Base-by-base conservation (phyloP, 495 filamentous ascomycete genomes). In the Paragyromitra xinjiangensis region DNA sequence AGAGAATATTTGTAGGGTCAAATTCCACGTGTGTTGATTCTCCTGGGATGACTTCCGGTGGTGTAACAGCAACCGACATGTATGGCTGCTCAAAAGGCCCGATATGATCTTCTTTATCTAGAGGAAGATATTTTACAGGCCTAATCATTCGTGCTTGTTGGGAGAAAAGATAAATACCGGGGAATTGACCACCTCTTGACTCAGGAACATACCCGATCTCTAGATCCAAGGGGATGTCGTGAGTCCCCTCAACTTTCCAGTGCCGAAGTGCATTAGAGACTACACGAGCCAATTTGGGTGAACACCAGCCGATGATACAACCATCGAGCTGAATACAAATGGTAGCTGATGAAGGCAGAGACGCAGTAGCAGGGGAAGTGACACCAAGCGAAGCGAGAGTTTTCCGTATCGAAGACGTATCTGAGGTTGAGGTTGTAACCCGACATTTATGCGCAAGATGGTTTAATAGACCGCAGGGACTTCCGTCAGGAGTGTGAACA, bases 51-150 rank as follows among this genome's bases (percentile, higher is more conserved):
- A 98, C 88, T 82, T 99, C 95, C 45, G 88, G 86, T 62, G 94
- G 89, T 8, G 91, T 89, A 80, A 93, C 94, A 58, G 95, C 95
- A 83, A 98, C 95, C 69, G 95, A 94, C 95, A 99, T 97, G 85
- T 95, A 97, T 0, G 95, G 95, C 85, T 99, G 95, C 83, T 99
- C 95, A 78, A 95, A 92, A 0, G 95, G 92, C 24, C 95, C 95
- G 39, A 98, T 91, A 63, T 88, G 93, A 84, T 99, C 95, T 75
- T 91, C 86, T 82, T 92, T 92, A 42, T 92, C 92, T 12, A 95
- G 85, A 2, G 94, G 90, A 40, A 99, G 88, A 82, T 98, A 96
- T 82, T 94, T 97, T 79, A 97, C 94, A 1, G 94, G 94, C 61
- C 95, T 88, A 59, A 93, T 89, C 93, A 99, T 95, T 73, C 95